Evolutionary conservation across 106 monocot genomes (phyloP), one percentile per base, ranked within the genome.

Genomic region (Triglochin maritima): DNA sequence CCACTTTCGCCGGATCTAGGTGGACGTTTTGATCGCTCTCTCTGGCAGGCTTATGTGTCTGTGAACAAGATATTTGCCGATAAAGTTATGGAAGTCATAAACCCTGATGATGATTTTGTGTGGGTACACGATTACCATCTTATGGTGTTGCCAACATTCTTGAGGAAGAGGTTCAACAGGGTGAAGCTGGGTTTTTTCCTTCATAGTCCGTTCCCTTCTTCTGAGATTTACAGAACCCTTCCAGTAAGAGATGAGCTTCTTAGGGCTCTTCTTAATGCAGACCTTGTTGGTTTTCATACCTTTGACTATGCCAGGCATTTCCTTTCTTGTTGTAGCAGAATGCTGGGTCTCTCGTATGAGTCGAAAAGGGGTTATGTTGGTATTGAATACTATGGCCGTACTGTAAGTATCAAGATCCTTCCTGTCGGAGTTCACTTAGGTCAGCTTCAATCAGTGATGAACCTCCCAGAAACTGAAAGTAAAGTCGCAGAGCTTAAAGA

Each of bases 91-190:
- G 72, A 72, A 63, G 73, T 73, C 3, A 52, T 65, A 55, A 73
- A 13, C 44, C 65, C 53, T 7, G 65, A 65, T 13, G 65, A 73
- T 7, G 63, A 72, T 4, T 63, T 72, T 17, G 63, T 72, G 9
- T 72, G 72, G 72, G 63, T 72, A 3, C 72, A 72, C 12, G 72
- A 72, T 41, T 72, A 72, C 59, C 72, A 72, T 46, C 72, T 72
- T 41, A 72, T 72, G 72, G 53, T 72, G 9, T 44, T 72, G 14
- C 72, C 72, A 4, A 53, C 42, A 43, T 72, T 63, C 53, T 46
- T 72, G n/a, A 50, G 72, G 53, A 63, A 63, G 51, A 63, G 63
- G 62, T 63, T 72, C 51, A 52, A 53, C 62, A 44, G 72, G 43
- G 63, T 72, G 4, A 72, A 72, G 63, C 50, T 72, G 9, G 72